Percentiles rank a stretch among this genome's conserved stretches.
Conservation (phyloP, 495 filamentous ascomycete genomes). For the Recurvomyces mirabilis region DNA sequence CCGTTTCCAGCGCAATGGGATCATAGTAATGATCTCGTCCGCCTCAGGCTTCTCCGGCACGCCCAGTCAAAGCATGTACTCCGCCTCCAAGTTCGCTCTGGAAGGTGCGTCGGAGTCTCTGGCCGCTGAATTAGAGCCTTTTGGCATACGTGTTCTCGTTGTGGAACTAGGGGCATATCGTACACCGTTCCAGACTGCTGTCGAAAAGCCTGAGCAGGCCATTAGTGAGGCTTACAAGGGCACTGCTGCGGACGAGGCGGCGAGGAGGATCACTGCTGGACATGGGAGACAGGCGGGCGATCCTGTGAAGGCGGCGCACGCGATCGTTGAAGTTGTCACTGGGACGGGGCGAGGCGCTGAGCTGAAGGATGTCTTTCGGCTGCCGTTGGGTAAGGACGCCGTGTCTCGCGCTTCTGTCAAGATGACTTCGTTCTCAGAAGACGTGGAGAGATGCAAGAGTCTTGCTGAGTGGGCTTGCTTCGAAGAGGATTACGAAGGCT, state of each 20-base stretch:
- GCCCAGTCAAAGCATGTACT: constrained; percentile 13
- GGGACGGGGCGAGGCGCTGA: constrained; percentile 5
- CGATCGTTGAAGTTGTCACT: constrained; percentile 16
- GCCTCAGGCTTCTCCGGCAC: constrained; percentile 16
- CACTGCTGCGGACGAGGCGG: constrained; percentile 8
- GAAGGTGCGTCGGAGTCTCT: constrained; percentile 20
- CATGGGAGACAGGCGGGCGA: constrained; percentile 17
- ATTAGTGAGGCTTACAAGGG: constrained; percentile 14
- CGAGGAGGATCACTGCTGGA: constrained; percentile 2
- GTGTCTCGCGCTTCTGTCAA: constrained; percentile 3
- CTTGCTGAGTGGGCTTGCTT: constrained; percentile 8
- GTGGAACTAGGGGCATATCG: constrained; percentile 13
- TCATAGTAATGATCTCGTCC: constrained; percentile 23
- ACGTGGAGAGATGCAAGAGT: not conserved
- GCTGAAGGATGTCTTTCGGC: constrained; percentile 4
- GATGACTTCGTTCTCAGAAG: constrained; percentile 4
- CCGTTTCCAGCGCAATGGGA: constrained; percentile 17
- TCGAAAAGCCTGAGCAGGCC: constrained; percentile 5
- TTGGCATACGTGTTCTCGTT: constrained; percentile 15
- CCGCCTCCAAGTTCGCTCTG: constrained; percentile 24
- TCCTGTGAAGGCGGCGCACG: constrained; percentile 15
- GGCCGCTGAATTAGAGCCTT: constrained; percentile 13
- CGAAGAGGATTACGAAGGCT: constrained; percentile 7
- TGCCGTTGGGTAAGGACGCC: constrained; percentile 17
- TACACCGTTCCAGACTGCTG: constrained; percentile 12